Percentiles rank a stretch among this genome's conserved stretches.
Evolutionary conservation across 768 basidiomycete genomes (phyloP).

Genomic region (Psilocybe tampanensis): DNA sequence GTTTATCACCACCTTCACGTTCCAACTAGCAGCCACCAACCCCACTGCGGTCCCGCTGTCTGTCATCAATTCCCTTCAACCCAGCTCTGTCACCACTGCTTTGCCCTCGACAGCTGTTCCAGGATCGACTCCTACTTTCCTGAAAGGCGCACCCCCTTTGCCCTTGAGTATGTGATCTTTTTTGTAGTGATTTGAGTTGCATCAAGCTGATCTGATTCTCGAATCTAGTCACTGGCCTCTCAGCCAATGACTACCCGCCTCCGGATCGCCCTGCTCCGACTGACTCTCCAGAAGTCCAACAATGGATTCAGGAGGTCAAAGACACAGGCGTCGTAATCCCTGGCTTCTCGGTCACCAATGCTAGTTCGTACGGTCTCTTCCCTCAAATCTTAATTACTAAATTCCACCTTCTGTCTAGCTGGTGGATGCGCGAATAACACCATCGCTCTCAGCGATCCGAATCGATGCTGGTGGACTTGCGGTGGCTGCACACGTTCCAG

Average conservation of each 20-base stretch:
- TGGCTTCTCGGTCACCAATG: conserved; percentile 42
- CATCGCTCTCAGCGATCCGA: conserved; percentile 51
- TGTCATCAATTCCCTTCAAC: conserved; percentile 44
- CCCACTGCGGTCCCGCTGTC: conserved; percentile 64
- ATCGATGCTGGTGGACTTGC: conserved; percentile 82
- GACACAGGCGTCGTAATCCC: conserved; percentile 56
- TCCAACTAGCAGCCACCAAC: conserved; percentile 40
- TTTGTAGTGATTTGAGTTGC: neutral
- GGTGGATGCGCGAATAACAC: conserved; percentile 65
- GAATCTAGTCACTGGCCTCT: conserved; percentile 34
- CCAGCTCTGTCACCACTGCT: conserved; percentile 44
- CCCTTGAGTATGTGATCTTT: conserved; percentile 45
- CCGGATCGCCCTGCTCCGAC: conserved; percentile 62
- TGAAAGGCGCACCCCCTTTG: conserved; percentile 59
- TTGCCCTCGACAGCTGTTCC: conserved; percentile 49
- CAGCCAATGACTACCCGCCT: conserved; percentile 63
- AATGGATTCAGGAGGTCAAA: conserved; percentile 72
- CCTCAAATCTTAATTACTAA: neutral
- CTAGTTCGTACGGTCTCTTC: conserved; percentile 31
- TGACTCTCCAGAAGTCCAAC: conserved; percentile 63
- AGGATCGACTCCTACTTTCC: conserved; percentile 50
- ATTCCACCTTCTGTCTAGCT: conserved; percentile 14
- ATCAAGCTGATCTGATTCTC: neutral
- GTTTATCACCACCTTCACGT: neutral
- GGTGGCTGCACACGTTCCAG: conserved; percentile 64